phyloP scores from a whole-genome alignment of 192 early-diverging fungal genomes.

The Mortierella claussenii region DNA sequence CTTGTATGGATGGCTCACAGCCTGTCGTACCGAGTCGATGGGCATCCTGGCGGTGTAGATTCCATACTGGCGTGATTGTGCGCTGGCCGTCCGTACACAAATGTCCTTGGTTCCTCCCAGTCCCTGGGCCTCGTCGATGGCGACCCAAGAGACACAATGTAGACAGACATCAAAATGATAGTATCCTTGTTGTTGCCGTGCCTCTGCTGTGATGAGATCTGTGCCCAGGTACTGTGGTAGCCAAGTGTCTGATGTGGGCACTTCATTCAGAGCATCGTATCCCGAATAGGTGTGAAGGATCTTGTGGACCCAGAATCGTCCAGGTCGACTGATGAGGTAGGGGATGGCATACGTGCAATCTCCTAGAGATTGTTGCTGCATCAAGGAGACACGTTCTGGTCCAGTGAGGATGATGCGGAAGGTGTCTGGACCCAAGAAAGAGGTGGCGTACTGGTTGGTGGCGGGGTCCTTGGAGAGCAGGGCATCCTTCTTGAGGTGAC shows the following conservation, averaged over 20 bases:
- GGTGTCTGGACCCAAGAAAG: constrained; percentile 26
- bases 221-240: constrained; percentile 20
- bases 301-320: constrained; percentile 45
- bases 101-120: constrained; percentile 15
- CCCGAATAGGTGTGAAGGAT: constrained; percentile 26
- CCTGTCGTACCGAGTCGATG: constrained; percentile 17
- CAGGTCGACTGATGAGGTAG: constrained; percentile 44
- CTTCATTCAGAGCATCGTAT: constrained; percentile 35
- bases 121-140: constrained; percentile 17
- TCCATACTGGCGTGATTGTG: constrained; percentile 30
- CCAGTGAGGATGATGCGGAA: constrained; percentile 38
- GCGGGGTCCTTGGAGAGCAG: constrained; percentile 3
- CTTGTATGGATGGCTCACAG: constrained; percentile 27
- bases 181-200: neutral
- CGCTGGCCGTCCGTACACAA: neutral
- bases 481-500: neutral
- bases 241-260: neutral
- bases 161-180: constrained; percentile 36
- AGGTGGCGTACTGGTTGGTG: constrained; percentile 18
- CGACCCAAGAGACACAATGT: constrained; percentile 22
- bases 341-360: constrained; percentile 36
- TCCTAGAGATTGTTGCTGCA: constrained; percentile 39
- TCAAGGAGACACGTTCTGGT: constrained; percentile 28
- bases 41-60: constrained; percentile 17
- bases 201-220: constrained; percentile 10